Evolutionary conservation across 2,329 filamentous ascomycete species (phyloP).

Genomic region (Cryphonectria carpinicola): DNA sequence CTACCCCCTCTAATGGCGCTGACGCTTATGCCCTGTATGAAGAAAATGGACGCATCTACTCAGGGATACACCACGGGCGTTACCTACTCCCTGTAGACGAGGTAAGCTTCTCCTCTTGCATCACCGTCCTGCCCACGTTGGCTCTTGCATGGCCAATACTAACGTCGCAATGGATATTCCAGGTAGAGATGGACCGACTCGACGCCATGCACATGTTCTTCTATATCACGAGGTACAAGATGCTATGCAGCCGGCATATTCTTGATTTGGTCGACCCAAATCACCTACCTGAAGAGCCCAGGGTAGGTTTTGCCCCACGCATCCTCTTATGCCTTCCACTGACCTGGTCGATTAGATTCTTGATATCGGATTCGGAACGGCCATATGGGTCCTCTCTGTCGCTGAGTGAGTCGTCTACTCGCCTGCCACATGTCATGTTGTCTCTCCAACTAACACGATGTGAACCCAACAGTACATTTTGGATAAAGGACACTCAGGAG

Average conservation of each 20-base stretch:
- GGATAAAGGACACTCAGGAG: neutral
- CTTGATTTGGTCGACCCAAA: slow-evolving; percentile 15
- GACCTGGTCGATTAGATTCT: slow-evolving; percentile 44
- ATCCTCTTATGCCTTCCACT: no score
- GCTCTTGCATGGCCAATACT: neutral
- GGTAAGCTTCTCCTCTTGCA: slow-evolving; percentile 37
- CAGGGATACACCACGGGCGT: slow-evolving; percentile 58
- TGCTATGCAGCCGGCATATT: slow-evolving; percentile 19
- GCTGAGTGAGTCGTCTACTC: slow-evolving; percentile 63
- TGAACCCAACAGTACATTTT: slow-evolving; percentile 8
- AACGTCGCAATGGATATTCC: slow-evolving; percentile 26
- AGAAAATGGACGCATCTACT: slow-evolving; percentile 61
- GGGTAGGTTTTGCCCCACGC: slow-evolving; percentile 1
- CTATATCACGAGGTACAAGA: slow-evolving; percentile 50
- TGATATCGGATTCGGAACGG: slow-evolving; percentile 82
- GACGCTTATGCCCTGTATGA: slow-evolving; percentile 12
- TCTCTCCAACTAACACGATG: slow-evolving; percentile 28
- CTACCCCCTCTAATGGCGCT: slow-evolving; percentile 22
- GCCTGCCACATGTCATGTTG: slow-evolving; percentile 28
- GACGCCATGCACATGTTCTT: slow-evolving; percentile 66
- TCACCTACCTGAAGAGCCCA: slow-evolving; percentile 1
- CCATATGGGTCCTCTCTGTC: slow-evolving; percentile 90
- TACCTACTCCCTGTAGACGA: slow-evolving; percentile 67
- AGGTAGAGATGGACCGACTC: slow-evolving; percentile 62
- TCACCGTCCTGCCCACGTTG: neutral